A percentile compares a stretch with the other conserved stretches of the same genome.
Conservation (phyloP, 1,139 yeast species). For the Blastobotrys aristatus region DNA sequence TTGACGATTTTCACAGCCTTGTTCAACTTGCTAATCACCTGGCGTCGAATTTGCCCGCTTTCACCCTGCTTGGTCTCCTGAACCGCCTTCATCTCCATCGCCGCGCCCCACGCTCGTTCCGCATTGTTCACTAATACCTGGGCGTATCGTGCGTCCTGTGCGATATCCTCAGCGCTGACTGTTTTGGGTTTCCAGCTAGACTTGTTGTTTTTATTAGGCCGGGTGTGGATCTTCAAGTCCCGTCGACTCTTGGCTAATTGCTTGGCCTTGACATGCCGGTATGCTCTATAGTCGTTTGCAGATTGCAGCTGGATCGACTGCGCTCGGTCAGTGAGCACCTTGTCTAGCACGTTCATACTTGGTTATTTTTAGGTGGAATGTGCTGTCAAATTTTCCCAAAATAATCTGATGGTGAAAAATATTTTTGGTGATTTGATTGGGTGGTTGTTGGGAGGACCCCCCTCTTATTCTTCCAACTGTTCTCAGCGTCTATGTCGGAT, state of each 20-base stretch:
- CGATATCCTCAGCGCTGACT: conserved; percentile 46
- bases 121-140: conserved; percentile 49
- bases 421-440: background rate
- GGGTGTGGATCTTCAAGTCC: conserved; percentile 50
- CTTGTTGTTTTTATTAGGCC: conserved; percentile 38
- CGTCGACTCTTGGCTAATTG: conserved; percentile 53
- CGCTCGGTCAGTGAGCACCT: conserved; percentile 31
- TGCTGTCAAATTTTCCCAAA: too few relatives aligned
- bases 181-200: conserved; percentile 30
- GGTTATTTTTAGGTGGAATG: background rate
- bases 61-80: conserved; percentile 48
- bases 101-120: conserved; percentile 66
- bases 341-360: conserved; percentile 27
- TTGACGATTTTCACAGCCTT: conserved; percentile 49
- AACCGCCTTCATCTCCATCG: conserved; percentile 56
- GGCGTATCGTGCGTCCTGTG: conserved; percentile 44
- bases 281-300: conserved; percentile 33
- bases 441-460: too few relatives aligned
- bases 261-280: conserved; percentile 35
- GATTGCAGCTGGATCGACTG: conserved; percentile 40
- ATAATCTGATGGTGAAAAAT: too few relatives aligned
- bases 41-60: conserved; percentile 35
- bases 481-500: too few relatives aligned
- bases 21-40: conserved; percentile 63
- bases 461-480: too few relatives aligned